phyloP scores from a whole-genome alignment of 805 yeast species.

The Sugiyamaella boreocaroliniensis region DNA sequence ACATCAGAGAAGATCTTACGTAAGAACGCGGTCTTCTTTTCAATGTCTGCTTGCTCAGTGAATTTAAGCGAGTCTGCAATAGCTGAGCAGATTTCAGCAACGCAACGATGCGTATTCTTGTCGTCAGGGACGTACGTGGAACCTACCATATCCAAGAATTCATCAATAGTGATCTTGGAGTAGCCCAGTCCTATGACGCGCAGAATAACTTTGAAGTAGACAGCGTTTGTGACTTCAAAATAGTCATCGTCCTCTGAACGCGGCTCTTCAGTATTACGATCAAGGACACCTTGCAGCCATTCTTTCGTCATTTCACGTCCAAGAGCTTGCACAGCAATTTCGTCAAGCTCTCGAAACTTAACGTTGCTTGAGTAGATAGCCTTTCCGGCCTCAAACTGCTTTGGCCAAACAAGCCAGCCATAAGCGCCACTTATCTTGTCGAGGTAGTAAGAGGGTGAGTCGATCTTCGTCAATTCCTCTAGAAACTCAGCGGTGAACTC shows the following conservation, averaged over 20 bases:
- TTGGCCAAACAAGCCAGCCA: slow-evolving; percentile 78
- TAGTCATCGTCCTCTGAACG: slow-evolving; percentile 43
- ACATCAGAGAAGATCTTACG: slow-evolving; percentile 27
- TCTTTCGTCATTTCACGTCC: slow-evolving; percentile 44
- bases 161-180: slow-evolving; percentile 41
- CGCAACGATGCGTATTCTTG: slow-evolving; percentile 66
- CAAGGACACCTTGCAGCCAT: slow-evolving; percentile 51
- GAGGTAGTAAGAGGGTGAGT: slow-evolving; percentile 54
- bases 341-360: slow-evolving; percentile 35
- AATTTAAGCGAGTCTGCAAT: slow-evolving; percentile 37
- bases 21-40: slow-evolving; percentile 31
- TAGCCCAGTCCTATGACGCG: slow-evolving; percentile 43
- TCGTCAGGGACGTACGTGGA: slow-evolving; percentile 57
- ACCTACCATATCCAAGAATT: slow-evolving; percentile 45
- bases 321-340: slow-evolving; percentile 35
- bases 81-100: slow-evolving; percentile 65
- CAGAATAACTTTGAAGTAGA: slow-evolving; percentile 46
- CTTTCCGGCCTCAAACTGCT: slow-evolving; percentile 34
- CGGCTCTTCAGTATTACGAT: slow-evolving; percentile 54
- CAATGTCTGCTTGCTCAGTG: slow-evolving; percentile 10
- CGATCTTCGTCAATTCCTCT: slow-evolving; percentile 45
- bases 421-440: slow-evolving; percentile 37
- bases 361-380: slow-evolving; percentile 13
- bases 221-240: slow-evolving; percentile 60
- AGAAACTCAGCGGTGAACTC: slow-evolving; percentile 40